Base-by-base conservation (phyloP, 768 basidiomycete species). In the Strobilomyces echinocephalus region DNA sequence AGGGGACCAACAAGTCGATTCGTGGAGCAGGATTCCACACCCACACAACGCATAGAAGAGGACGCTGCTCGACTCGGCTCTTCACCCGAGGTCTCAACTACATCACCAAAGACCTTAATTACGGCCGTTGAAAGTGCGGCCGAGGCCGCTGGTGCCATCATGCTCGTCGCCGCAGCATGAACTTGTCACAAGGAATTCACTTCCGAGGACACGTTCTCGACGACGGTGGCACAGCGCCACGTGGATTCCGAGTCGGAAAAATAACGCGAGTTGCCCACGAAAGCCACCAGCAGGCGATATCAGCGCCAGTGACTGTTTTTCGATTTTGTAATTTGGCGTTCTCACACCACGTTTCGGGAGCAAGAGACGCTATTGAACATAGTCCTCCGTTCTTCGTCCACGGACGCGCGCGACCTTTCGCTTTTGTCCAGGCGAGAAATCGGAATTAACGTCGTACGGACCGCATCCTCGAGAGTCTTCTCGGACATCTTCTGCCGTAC, bases 241-340 rank as follows among this genome's bases (percentile, higher is more conserved):
- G 38, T 4, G 16, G 9, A 30, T 21, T 21, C 14, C 2, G 42
- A 42, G 9, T 48, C 40, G 1, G 24, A 40, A n/a, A n/a, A n/a
- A n/a, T n/a, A n/a, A 26, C 7, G 9, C 49, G 41, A 10, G 38
- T 24, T 8, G 11, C 20, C 34, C 8, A 14, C 24, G 41, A 52
- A 36, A 20, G 16, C 5, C 35, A 26, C 28, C 39, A 45, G 26
- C 39, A 52, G 43, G 41, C 7, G 14, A 33, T 3, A 0, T 28
- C 24, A 24, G 45, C 48, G 61, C 63, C 16, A 44, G 61, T 49
- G 5, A 41, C 15, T 16, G 11, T n/a, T 7, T 9, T 4, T 38
- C 16, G 10, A 21, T 6, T 26, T 15, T 12, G 4, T 4, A n/a
- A n/a, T n/a, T n/a, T n/a, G n/a, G n/a, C n/a, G 4, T 39, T 15